Percentiles rank a stretch among this genome's conserved stretches.
These are phyloP conservation scores for Leishmania arabica DNA, from an alignment of 208 protist species.

Conservation along the genomic window DNA sequence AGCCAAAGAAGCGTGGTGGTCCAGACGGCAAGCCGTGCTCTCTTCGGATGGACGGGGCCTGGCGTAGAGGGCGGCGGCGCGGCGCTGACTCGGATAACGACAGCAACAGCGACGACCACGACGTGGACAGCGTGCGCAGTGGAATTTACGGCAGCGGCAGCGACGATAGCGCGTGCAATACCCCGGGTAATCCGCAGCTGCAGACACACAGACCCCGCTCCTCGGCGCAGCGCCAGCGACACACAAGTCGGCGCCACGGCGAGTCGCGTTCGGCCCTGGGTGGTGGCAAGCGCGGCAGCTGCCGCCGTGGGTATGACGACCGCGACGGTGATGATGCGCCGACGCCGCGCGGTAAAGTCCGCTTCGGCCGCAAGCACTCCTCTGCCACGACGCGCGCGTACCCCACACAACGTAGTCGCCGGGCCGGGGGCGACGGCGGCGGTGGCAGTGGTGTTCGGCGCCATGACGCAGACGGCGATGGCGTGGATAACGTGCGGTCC, in stretches of 20 bases:
- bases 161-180: constrained; percentile 16
- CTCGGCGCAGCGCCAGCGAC: constrained; percentile 11
- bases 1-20: not conserved
- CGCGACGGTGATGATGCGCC: not conserved
- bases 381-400: constrained; percentile 13
- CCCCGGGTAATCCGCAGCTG: constrained; percentile 55
- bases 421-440: not conserved
- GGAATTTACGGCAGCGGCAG: constrained; percentile 4
- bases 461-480: constrained; percentile 10
- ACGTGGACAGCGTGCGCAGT: not conserved
- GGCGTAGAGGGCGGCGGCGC: not conserved
- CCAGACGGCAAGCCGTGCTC: not conserved
- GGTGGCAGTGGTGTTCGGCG: not conserved
- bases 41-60: not conserved
- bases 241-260: constrained; percentile 4
- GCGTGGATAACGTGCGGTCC: constrained; percentile 13
- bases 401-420: not conserved
- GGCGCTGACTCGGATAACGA: not conserved
- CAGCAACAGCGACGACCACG: constrained; percentile 11
- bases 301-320: not conserved
- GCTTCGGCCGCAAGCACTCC: not conserved
- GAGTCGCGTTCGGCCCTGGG: not conserved
- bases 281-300: constrained; percentile 1
- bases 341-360: not conserved
- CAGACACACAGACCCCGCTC: constrained; percentile 45